Evolutionary conservation across 169 alveolate species (phyloP).

Genomic region (Plasmodium fragile): DNA sequence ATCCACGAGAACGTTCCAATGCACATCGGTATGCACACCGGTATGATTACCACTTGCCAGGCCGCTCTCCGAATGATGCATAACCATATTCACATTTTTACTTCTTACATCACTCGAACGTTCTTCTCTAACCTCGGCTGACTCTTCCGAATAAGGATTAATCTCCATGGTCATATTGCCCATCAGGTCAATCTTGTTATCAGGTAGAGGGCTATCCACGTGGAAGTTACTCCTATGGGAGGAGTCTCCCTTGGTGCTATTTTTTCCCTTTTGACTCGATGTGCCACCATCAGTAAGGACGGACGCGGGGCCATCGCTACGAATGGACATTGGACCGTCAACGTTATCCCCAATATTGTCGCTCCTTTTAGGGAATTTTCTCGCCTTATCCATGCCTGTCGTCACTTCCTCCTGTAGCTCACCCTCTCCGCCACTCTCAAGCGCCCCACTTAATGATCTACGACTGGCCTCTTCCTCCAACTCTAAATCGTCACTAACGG

Average conservation of each 20-base stretch:
- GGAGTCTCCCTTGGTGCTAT: background rate
- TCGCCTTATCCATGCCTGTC: background rate
- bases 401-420: background rate
- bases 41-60: background rate
- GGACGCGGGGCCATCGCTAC: background rate
- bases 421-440: background rate
- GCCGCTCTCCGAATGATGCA: background rate
- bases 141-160: background rate
- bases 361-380: background rate
- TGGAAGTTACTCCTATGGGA: conserved; percentile 1
- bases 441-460: background rate
- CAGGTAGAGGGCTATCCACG: background rate
- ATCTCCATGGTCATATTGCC: background rate
- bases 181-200: conserved; percentile 18
- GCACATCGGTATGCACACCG: background rate
- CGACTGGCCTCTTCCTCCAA: background rate
- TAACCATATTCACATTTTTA: conserved; percentile 1
- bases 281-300: background rate
- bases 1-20: background rate
- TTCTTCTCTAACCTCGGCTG: background rate
- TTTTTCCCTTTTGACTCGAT: background rate
- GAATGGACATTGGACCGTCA: background rate
- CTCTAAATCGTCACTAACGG: conserved; percentile 10
- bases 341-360: background rate
- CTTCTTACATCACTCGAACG: background rate